Conservation (phyloP, 768 basidiomycete species). For the Russula griseocarnosa region DNA sequence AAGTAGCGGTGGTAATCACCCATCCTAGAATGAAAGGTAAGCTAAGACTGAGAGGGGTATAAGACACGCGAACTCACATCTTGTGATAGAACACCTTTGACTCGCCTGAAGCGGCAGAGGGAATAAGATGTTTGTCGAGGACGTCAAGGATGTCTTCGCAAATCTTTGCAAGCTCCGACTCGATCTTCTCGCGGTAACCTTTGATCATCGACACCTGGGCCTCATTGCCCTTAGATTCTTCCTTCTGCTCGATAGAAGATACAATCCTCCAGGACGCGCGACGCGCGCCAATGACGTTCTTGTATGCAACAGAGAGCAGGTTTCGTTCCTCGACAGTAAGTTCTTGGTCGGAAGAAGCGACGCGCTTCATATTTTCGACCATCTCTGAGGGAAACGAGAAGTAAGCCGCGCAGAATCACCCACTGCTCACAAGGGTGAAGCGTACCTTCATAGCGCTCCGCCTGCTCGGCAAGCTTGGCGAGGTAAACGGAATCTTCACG, state of each 20-base stretch:
- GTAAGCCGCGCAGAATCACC: conserved; percentile 20
- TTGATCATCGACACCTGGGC: conserved; percentile 97
- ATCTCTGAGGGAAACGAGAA: conserved; percentile 56
- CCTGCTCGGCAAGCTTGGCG: conserved; percentile 99
- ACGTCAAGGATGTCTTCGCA: conserved; percentile 98
- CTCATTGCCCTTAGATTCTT: conserved; percentile 97
- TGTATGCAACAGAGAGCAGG: conserved; percentile 85
- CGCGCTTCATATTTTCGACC: conserved; percentile 99
- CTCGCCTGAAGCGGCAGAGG: conserved; percentile 93
- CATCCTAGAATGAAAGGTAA: conserved; percentile 59
- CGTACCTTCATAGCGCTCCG: conserved; percentile 96
- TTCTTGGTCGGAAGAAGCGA: conserved; percentile 96
- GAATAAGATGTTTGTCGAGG: conserved; percentile 96
- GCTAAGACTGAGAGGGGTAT: conserved; percentile 5
- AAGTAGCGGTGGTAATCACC: conserved; percentile 99
- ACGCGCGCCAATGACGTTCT: conserved; percentile 98
- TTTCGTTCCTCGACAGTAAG: conserved; percentile 98
- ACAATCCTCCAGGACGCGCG: conserved; percentile 98
- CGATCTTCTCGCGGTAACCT: conserved; percentile 96
- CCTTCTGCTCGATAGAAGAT: conserved; percentile 98
- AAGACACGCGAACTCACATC: conserved; percentile 58
- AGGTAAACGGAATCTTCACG: conserved; percentile 99
- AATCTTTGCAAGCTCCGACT: conserved; percentile 94
- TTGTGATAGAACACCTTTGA: conserved; percentile 99
- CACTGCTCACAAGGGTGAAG: conserved; percentile 16